phyloP scores from a whole-genome alignment of 75 land plant species.

The Ceratopteris richardii region DNA sequence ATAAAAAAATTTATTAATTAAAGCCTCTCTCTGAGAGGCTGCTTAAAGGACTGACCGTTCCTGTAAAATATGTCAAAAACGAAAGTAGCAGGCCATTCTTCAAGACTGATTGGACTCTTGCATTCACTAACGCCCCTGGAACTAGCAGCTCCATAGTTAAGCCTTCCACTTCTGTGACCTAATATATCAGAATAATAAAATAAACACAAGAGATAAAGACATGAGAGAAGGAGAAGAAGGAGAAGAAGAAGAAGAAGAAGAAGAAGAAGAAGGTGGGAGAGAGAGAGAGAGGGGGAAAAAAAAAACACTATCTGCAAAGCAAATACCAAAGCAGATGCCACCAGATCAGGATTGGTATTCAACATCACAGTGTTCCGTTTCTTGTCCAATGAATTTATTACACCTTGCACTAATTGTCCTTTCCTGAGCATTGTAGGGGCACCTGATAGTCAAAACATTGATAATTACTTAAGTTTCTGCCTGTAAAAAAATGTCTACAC shows the following conservation, averaged over 20 bases:
- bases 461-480: too few relatives aligned
- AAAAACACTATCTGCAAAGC: not conserved
- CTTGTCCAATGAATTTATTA: constrained; percentile 63
- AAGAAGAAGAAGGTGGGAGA: not conserved
- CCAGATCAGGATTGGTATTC: constrained; percentile 39
- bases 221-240: too few relatives aligned
- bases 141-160: constrained; percentile 70
- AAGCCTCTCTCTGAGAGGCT: too few relatives aligned
- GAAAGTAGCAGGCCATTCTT: constrained; percentile 86
- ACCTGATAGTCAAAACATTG: constrained; percentile 7
- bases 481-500: too few relatives aligned
- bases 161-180: constrained; percentile 81
- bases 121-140: constrained; percentile 94
- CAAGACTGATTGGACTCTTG: constrained; percentile 52
- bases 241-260: too few relatives aligned
- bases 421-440: constrained; percentile 18
- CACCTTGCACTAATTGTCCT: constrained; percentile 73
- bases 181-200: constrained; percentile 5
- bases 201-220: too few relatives aligned
- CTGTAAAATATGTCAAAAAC: constrained; percentile 94
- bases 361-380: constrained; percentile 48
- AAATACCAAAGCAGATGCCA: constrained; percentile 62
- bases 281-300: not conserved
- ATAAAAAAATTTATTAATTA: too few relatives aligned
- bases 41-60: constrained; percentile 88